phyloP scores from a whole-genome alignment of 768 basidiomycete species.

The Ramaria sp. region DNA sequence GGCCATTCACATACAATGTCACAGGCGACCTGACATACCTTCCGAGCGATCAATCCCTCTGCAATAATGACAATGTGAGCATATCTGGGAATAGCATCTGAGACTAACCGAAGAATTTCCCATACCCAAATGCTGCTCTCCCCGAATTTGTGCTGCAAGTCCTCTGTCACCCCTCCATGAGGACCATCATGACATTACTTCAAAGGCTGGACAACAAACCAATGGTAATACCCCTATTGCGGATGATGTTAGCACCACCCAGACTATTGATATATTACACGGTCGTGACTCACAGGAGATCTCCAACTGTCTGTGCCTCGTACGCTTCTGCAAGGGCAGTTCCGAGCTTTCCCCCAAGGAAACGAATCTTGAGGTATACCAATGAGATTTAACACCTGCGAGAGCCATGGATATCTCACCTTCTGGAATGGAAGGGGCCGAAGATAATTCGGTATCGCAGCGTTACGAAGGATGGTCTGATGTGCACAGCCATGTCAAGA shows the following conservation, averaged over 20 bases:
- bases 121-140: constrained; percentile 86
- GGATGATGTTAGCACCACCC: constrained; percentile 6
- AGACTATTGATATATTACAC: background rate
- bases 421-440: constrained; percentile 83
- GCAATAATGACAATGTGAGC: background rate
- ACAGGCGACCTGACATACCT: constrained; percentile 37
- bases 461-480: constrained; percentile 76
- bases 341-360: constrained; percentile 91
- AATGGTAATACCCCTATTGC: background rate
- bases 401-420: constrained; percentile 26
- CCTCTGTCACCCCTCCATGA: constrained; percentile 32
- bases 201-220: background rate
- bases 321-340: constrained; percentile 79
- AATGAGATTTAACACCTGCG: background rate
- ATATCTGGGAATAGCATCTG: background rate
- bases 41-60: constrained; percentile 85
- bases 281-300: constrained; percentile 61
- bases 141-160: constrained; percentile 73
- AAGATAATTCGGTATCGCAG: constrained; percentile 77
- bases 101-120: constrained; percentile 68
- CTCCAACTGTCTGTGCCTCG: constrained; percentile 80
- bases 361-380: constrained; percentile 59
- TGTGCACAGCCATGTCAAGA: background rate
- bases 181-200: background rate
- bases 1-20: background rate